Conservation (phyloP, 2,329 filamentous ascomycete genomes). For the Zopfia rhizophila region DNA sequence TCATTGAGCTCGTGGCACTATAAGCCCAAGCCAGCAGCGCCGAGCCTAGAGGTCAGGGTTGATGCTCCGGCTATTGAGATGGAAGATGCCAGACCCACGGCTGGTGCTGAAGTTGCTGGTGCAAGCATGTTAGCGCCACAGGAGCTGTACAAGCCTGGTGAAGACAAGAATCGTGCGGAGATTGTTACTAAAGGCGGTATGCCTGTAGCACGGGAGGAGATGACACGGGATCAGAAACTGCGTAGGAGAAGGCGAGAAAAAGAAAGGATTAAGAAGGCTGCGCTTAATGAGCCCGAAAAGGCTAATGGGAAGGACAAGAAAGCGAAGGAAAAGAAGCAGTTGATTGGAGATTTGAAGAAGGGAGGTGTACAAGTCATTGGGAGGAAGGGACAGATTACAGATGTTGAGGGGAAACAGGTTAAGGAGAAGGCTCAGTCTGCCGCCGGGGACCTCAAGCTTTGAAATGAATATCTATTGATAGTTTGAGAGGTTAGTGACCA, state of each 20-base stretch:
- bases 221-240: constrained; percentile 86
- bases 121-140: constrained; percentile 86
- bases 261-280: constrained; percentile 80
- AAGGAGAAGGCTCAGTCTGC: constrained; percentile 42
- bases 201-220: constrained; percentile 83
- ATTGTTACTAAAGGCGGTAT: constrained; percentile 81
- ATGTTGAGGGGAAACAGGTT: constrained; percentile 83
- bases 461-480: too few species aligned
- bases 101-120: constrained; percentile 76
- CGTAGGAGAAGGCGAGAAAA: constrained; percentile 82
- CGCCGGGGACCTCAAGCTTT: constrained; percentile 47
- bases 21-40: constrained; percentile 84
- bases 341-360: constrained; percentile 78
- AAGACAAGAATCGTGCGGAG: constrained; percentile 74
- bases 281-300: constrained; percentile 59
- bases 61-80: constrained; percentile 93
- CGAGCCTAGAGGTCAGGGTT: constrained; percentile 85
- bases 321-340: constrained; percentile 65
- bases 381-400: constrained; percentile 84
- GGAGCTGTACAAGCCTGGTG: constrained; percentile 88
- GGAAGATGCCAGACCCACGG: constrained; percentile 93
- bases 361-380: constrained; percentile 93
- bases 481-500: too few species aligned
- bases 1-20: constrained; percentile 94
- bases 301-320: constrained; percentile 65